Evolutionary conservation across 2,329 filamentous ascomycete species (phyloP).

Genomic region (Pyricularia pennisetigena): DNA sequence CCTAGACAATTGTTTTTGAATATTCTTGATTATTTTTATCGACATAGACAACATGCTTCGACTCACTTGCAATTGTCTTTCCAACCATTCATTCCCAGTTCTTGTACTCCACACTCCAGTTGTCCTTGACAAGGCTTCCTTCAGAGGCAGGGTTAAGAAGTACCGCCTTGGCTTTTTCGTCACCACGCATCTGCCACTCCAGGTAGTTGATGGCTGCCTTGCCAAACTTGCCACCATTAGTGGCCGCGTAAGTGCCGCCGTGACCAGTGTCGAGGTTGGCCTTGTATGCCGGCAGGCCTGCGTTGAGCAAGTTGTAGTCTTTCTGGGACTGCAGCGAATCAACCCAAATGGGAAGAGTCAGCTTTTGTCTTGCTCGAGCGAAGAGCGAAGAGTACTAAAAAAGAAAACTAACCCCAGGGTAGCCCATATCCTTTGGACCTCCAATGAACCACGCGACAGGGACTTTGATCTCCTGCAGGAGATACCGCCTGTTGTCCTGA

Average conservation of each 20-base stretch:
- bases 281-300: conserved; percentile 13
- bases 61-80: neutral
- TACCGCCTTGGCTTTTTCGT: conserved; percentile 8
- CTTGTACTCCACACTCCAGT: conserved; percentile 10
- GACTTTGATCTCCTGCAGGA: conserved; percentile 14
- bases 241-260: conserved; percentile 12
- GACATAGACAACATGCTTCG: neutral
- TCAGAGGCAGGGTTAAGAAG: conserved; percentile 9
- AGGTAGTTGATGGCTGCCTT: conserved; percentile 12
- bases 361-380: neutral
- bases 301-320: conserved; percentile 11
- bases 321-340: conserved; percentile 10
- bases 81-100: neutral
- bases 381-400: neutral
- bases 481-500: conserved; percentile 13
- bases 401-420: conserved; percentile 11
- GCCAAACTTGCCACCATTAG: conserved; percentile 13
- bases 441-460: conserved; percentile 14
- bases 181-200: conserved; percentile 12
- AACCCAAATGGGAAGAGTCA: neutral
- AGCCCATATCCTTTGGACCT: conserved; percentile 13
- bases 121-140: conserved; percentile 11
- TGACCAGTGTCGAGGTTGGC: conserved; percentile 13
- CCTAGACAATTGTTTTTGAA: neutral
- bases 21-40: neutral